Evolutionary conservation across 345 rosid species (phyloP), one percentile per base, ranked within the genome.

Genomic region (Pugionium dolabratum): DNA sequence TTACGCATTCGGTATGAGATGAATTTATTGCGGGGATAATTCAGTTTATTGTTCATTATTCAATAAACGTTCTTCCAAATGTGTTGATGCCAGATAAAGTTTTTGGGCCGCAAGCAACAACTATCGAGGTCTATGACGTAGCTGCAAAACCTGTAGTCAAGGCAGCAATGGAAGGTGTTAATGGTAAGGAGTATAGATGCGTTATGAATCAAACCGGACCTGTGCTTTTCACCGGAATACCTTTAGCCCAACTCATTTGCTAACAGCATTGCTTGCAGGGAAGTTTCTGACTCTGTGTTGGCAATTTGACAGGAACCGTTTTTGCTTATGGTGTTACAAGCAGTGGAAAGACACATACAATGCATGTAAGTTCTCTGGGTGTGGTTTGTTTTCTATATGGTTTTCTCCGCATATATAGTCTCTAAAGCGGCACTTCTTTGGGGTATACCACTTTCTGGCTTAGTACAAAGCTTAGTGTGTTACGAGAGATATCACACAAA

Each of bases 261-360:
- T 2, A 40, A 7, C 9, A 11, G 57, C 31, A 71, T 55, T 42
- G 27, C 18, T 41, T 56, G 42, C 40, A 61, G 44, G 2, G 57
- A 11, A 28, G 27, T 6, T 41, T 62, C 60, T 67, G 46, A 67
- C 30, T 54, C 9, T 3, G 54, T 1, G 11, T 54, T 68, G 34
- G 29, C 30, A 33, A n/a, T 55, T 62, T 54, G 9, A 67, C 86
- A 95, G 99, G 99, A 54, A 95, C 99, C 26, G 98, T 95, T 53
- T 95, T 95, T 58, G 99, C 99, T 11, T 95, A 95, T 71, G 99
- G 99, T 74, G 99, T 95, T 70, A 95, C 99, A 25, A 95, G 99
- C 50, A 95, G 99, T 81, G 99, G 99, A 62, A 91, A 95, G 84
- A 95, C 99, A 0, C 96, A 89, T 69, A 95, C 99, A 29, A 95